Conservation (phyloP, 108 stramenopile species). For the Fistulifera pelliculosa region DNA sequence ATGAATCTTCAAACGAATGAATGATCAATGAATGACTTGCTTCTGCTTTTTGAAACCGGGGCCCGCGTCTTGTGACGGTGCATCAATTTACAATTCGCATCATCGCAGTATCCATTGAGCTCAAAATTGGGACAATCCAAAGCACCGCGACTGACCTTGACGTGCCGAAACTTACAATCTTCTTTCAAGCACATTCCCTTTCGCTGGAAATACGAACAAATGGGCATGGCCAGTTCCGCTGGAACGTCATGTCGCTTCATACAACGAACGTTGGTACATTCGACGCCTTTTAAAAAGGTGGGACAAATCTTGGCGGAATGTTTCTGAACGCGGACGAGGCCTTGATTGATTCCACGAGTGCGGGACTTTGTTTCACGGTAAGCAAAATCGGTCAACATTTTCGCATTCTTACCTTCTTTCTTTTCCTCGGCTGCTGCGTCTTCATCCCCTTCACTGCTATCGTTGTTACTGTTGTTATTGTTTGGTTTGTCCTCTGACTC, state of each 20-base stretch:
- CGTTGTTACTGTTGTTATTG: too few species aligned
- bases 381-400: conserved; percentile 5
- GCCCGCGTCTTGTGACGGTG: conserved; percentile 10
- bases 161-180: conserved; percentile 64
- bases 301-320: conserved; percentile 33
- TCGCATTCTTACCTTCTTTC: neutral
- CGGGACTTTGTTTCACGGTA: neutral
- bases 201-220: conserved; percentile 71
- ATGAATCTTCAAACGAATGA: too few species aligned
- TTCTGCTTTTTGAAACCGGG: too few species aligned
- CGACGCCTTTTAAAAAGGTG: conserved; percentile 42
- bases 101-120: conserved; percentile 50
- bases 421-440: neutral
- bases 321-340: neutral
- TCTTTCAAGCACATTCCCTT: conserved; percentile 68
- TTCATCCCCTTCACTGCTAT: too few species aligned
- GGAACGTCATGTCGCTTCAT: conserved; percentile 64
- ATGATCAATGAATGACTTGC: too few species aligned
- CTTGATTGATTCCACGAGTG: neutral
- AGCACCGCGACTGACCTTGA: conserved; percentile 52
- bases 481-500: too few species aligned
- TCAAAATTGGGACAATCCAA: conserved; percentile 57
- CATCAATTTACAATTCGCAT: conserved; percentile 40
- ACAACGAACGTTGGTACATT: conserved; percentile 59
- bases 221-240: conserved; percentile 52